Conservation (phyloP, 164 flowering plant genomes). For the Paratinospora sagittata region DNA sequence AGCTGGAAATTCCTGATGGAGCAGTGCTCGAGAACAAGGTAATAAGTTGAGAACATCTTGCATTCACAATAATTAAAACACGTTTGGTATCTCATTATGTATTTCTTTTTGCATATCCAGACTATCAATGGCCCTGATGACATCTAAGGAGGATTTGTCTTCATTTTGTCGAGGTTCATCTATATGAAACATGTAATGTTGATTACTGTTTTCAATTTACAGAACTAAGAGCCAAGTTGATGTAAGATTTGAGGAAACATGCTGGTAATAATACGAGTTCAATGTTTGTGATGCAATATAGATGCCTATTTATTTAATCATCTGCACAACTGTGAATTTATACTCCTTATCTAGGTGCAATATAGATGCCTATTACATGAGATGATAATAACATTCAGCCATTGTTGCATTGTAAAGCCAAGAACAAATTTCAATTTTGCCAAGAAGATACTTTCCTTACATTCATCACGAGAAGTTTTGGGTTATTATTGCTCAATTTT, state of each 20-base stretch:
- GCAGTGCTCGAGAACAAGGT: constrained; percentile 49
- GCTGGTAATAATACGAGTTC: constrained; percentile 4
- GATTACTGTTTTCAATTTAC: constrained; percentile 1
- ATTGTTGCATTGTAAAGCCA: no score
- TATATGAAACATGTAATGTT: background rate
- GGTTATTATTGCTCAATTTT: no score
- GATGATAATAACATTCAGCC: no score
- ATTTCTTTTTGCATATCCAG: constrained; percentile 20
- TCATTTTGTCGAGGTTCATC: constrained; percentile 3
- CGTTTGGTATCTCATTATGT: background rate
- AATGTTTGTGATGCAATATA: background rate
- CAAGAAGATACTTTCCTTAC: no score
- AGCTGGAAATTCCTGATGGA: constrained; percentile 54
- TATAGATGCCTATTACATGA: no score
- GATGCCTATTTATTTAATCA: background rate
- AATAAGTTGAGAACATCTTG: constrained; percentile 1
- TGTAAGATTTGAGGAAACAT: constrained; percentile 9
- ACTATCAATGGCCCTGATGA: constrained; percentile 38
- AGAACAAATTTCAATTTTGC: no score
- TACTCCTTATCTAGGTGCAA: background rate
- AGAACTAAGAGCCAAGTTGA: background rate
- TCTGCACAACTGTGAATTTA: background rate
- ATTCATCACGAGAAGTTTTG: no score
- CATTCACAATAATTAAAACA: background rate
- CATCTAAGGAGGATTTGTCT: constrained; percentile 21